These are phyloP conservation scores for Hypoxylon fuscum DNA, from an alignment of 495 filamentous ascomycete species.

Conservation along the genomic window DNA sequence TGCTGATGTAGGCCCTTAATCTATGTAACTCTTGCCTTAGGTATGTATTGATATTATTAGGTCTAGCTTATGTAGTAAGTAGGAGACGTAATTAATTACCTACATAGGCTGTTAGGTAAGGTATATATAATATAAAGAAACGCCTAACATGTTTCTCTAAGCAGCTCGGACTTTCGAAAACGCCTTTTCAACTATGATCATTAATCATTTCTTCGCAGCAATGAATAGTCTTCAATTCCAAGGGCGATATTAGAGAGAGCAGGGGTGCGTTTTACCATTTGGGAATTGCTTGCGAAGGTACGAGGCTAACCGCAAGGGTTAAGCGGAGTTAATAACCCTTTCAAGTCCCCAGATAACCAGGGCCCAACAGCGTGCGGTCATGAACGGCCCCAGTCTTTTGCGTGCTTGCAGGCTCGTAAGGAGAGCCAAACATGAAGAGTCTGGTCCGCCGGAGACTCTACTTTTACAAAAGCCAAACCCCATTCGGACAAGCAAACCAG, in stretches of 20 bases:
- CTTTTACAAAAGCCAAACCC: slow-evolving; percentile 25
- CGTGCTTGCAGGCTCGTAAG: not conserved
- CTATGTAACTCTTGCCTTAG: no score
- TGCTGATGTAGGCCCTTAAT: no score
- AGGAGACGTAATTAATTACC: no score
- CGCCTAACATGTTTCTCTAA: not conserved
- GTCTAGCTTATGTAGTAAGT: no score
- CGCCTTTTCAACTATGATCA: not conserved
- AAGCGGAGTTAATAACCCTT: slow-evolving; percentile 22
- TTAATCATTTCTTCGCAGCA: not conserved
- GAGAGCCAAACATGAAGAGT: slow-evolving; percentile 8
- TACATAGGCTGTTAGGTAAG: not conserved
- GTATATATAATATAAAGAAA: not conserved
- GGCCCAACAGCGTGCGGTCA: slow-evolving; percentile 15
- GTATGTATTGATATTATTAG: no score
- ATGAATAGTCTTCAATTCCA: slow-evolving; percentile 15
- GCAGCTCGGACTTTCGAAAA: not conserved
- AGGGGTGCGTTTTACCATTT: slow-evolving; percentile 18
- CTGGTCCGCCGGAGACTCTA: slow-evolving; percentile 10
- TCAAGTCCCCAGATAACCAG: slow-evolving; percentile 12
- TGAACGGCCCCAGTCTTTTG: slow-evolving; percentile 9
- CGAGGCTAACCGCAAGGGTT: slow-evolving; percentile 26
- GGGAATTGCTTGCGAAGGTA: slow-evolving; percentile 35
- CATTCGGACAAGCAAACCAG: slow-evolving; percentile 25
- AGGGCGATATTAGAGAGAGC: slow-evolving; percentile 29